Base-by-base conservation (phyloP, 2,329 filamentous ascomycete species). In the Nigrospora oryzae region DNA sequence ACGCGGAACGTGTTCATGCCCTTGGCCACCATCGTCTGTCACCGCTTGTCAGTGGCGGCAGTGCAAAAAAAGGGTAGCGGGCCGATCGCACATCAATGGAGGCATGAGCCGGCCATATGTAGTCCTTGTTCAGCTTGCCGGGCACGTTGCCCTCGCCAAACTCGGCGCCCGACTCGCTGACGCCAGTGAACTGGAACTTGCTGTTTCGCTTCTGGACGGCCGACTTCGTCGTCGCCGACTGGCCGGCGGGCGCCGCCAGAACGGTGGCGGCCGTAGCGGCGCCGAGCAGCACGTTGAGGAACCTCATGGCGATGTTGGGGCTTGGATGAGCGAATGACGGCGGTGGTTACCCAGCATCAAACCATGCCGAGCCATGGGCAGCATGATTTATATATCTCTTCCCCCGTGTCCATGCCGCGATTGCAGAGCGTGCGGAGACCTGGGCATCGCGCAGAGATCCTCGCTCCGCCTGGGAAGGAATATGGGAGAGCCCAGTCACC, bases 141-240 rank as follows among this genome's bases (percentile, higher is more conserved):
- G 80, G 79, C 31, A 81, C 64, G 43, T 66, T 70, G 19, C 56
- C 63, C 47, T 74, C 67, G 36, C 79, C 79, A 48, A 84, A 84
- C 52, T 85, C 81, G 36, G 79, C 78, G 12, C 79, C 79, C 16
- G 76, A 56, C 50, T 61, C 56, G 36, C 60, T 65, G 49, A 63
- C 56, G 23, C 63, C 63, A 17, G 59, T 56, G 44, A 63, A 66
- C 48, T 61, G 50, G 47, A 65, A 63, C 46, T 58, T 60, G 52
- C 53, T 56, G 14, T 58, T 60, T 19, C 63, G 59, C 53, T 65
- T 66, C 47, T 49, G 49, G 44, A 36, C n/a, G 14, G 34, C 23
- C 13, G n/a, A n/a, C n/a, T n/a, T n/a, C n/a, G n/a, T n/a, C n/a
- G n/a, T n/a, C n/a, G n/a, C n/a, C n/a, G 41, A 32, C 12, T 51